These are phyloP conservation scores for Collybiopsis luxurians DNA, from an alignment of 768 basidiomycete genomes.

Conservation along the genomic window DNA sequence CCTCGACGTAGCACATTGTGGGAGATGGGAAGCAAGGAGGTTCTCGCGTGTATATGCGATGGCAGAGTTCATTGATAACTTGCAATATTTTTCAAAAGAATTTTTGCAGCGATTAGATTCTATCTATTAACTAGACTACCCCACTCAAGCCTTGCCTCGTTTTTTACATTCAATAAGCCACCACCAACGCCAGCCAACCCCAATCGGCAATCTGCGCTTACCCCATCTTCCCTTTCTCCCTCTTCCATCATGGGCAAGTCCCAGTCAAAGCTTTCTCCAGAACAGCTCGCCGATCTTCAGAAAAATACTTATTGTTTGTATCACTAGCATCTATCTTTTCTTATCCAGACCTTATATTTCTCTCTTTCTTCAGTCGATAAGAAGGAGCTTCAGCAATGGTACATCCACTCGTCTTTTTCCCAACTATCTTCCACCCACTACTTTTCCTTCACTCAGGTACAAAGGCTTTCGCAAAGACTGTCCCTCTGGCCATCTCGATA, in stretches of 20 bases:
- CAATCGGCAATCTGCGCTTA: too few relatives aligned
- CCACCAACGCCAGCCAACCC: too few relatives aligned
- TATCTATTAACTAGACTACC: too few relatives aligned
- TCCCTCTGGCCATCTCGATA: slow-evolving; percentile 95
- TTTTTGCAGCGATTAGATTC: too few relatives aligned
- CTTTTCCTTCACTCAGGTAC: slow-evolving; percentile 61
- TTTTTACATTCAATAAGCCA: too few relatives aligned
- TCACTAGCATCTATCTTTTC: slow-evolving; percentile 5
- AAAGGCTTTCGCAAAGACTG: slow-evolving; percentile 99
- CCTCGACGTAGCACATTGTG: slow-evolving; percentile 72
- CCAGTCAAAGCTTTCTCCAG: slow-evolving; percentile 91
- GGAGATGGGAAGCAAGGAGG: slow-evolving; percentile 25
- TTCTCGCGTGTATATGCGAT: too few relatives aligned
- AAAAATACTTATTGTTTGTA: slow-evolving; percentile 94
- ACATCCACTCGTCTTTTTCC: slow-evolving; percentile 3
- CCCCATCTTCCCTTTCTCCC: not conserved
- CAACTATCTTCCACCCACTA: slow-evolving; percentile 11
- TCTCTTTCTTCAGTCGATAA: slow-evolving; percentile 71
- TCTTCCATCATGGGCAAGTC: slow-evolving; percentile 82
- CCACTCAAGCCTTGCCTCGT: too few relatives aligned
- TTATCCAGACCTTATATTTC: slow-evolving; percentile 7
- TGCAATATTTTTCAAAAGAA: too few relatives aligned
- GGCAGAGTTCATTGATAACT: too few relatives aligned
- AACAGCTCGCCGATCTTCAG: slow-evolving; percentile 93
- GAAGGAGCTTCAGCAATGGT: slow-evolving; percentile 97